These are phyloP conservation scores for Pontederia paniculata DNA, from an alignment of 176 grass and related monocot genomes.

Conservation along the genomic window DNA sequence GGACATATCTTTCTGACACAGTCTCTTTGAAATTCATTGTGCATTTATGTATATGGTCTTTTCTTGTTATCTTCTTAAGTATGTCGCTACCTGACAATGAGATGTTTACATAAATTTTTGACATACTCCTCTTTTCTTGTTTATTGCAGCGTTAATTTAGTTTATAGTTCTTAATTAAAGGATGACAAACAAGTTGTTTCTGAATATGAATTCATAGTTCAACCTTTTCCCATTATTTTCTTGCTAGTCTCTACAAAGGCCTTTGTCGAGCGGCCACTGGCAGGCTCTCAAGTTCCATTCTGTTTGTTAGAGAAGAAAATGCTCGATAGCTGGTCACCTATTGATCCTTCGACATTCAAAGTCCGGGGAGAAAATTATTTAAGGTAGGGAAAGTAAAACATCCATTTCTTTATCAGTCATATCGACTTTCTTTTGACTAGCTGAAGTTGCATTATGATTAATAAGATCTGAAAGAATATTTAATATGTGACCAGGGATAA, in stretches of 20 bases:
- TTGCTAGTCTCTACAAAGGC: conserved; percentile 59
- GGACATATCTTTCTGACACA: too few species aligned
- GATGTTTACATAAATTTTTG: background rate
- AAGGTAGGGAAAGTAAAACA: conserved; percentile 39
- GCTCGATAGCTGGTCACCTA: conserved; percentile 71
- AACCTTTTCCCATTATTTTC: conserved; percentile 8
- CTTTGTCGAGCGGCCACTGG: conserved; percentile 69
- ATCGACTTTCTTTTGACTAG: background rate
- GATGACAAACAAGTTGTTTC: background rate
- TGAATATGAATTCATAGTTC: conserved; percentile 11
- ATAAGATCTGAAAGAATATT: conserved; percentile 15
- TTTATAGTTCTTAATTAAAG: background rate
- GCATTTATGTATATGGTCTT: too few species aligned
- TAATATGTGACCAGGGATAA: conserved; percentile 56
- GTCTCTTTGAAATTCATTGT: too few species aligned
- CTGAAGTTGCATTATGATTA: conserved; percentile 6
- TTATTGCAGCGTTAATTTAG: background rate
- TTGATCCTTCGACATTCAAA: conserved; percentile 72
- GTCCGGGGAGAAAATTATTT: conserved; percentile 81
- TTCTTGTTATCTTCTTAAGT: too few species aligned
- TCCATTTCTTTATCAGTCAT: conserved; percentile 1
- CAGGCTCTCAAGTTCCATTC: conserved; percentile 83
- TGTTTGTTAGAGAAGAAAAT: conserved; percentile 67
- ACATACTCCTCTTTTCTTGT: background rate
- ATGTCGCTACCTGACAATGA: too few species aligned